Evolutionary conservation across 2,329 filamentous ascomycete species (phyloP), one percentile per base, ranked within the genome.

Genomic region (Alternaria sp.): DNA sequence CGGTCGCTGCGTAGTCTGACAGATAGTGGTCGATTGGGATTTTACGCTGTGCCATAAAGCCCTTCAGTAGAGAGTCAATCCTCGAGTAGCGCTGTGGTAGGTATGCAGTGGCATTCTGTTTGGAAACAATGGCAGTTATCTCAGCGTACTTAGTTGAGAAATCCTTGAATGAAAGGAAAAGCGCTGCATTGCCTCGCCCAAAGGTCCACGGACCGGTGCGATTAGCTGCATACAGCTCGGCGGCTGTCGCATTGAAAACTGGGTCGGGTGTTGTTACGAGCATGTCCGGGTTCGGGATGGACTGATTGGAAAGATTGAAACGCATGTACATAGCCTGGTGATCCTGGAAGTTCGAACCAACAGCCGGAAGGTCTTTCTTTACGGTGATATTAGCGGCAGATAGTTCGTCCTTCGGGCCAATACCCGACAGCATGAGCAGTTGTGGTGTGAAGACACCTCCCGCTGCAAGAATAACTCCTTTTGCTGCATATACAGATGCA

Each of bases 381-480:
- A 59, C 37, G 0, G 23, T 4, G 9, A 69, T 67, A 0, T 44
- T 45, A n/a, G 56, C 49, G n/a, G 53, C 46, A 5, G 39, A 37
- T 10, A 65, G 50, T 3, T 58, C 24, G 4, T 57, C 54, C 24
- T 52, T 50, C 1, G 61, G 7, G 4, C 87, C 87, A 29, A 89
- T 80, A 0, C 86, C 86, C 0, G 85, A 87, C 1, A 87, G 75
- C 65, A 89, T 86, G 2, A 89, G 78, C 3, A 89, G 71, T 67
- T 87, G 84, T 0, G 87, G 86, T 0, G 85, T 86, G 59, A 85
- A 80, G n/a, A 88, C 76, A 6, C 62, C 42, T 23, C 79, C 81
- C 2, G 87, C 87, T 1, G 84, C 84, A 1, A 89, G 68, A 28
- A 89, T 81, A 6, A 88, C 80, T 63, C 89, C 86, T 36, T 59